Percentiles rank a stretch among this genome's conserved stretches.
Conservation (phyloP, 306 rosid species). For the Quillaja saponaria region DNA sequence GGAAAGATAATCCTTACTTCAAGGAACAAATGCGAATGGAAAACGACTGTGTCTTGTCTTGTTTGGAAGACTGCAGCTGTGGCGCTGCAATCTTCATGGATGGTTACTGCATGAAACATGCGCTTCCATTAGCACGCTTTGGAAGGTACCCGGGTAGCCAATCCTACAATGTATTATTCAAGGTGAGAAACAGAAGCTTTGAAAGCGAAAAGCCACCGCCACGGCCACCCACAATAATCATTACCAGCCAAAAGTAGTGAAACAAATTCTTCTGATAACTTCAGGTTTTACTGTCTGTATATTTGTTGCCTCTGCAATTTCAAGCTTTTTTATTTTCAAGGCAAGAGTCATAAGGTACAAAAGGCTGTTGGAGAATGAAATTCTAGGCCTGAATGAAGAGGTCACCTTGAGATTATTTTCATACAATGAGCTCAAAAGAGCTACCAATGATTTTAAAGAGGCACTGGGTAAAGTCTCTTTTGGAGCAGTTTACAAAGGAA, state of each 20-base stretch:
- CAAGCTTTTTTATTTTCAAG: no score
- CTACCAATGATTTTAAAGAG: slow-evolving; percentile 34
- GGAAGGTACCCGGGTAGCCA: background rate
- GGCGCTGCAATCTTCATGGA: slow-evolving; percentile 21
- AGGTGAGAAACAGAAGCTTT: slow-evolving; percentile 22
- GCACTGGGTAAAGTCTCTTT: slow-evolving; percentile 42
- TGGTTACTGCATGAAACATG: slow-evolving; percentile 4
- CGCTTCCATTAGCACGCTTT: slow-evolving; percentile 36
- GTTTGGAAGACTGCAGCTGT: slow-evolving; percentile 39
- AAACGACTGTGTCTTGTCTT: slow-evolving; percentile 23
- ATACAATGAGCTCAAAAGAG: slow-evolving; percentile 34
- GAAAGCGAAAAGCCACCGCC: background rate
- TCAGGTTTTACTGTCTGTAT: slow-evolving; percentile 5
- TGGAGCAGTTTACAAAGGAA: slow-evolving; percentile 41
- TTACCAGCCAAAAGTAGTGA: slow-evolving; percentile 28
- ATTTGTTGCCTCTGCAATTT: no score
- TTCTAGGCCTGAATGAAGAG: slow-evolving; percentile 35
- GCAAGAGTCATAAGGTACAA: slow-evolving; percentile 30
- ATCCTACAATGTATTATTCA: background rate
- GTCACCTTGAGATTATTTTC: slow-evolving; percentile 32
- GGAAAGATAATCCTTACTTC: slow-evolving; percentile 11
- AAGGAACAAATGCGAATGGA: background rate
- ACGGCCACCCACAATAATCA: slow-evolving; percentile 19
- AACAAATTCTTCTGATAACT: slow-evolving; percentile 22
- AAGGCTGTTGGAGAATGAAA: slow-evolving; percentile 26